Conservation (phyloP, 768 basidiomycete genomes). For the Boletus subcaerulescens region DNA sequence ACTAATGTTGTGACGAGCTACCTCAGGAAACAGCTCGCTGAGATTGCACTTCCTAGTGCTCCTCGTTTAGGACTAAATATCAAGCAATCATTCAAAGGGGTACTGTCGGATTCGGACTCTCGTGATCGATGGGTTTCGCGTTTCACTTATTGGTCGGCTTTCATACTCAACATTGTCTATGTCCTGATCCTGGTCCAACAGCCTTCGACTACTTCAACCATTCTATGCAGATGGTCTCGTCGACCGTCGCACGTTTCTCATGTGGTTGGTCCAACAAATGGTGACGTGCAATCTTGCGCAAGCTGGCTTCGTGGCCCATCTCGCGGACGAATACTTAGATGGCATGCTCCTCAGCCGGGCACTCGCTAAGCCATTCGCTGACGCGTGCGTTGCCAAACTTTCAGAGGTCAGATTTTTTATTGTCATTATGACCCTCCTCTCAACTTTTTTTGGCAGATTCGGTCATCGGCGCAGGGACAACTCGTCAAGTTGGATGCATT, state of each 20-base stretch:
- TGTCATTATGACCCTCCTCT: not conserved
- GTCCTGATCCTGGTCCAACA: conserved; percentile 27
- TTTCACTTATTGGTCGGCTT: conserved; percentile 69
- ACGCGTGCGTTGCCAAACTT: conserved; percentile 66
- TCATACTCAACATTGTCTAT: not conserved
- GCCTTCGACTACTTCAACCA: conserved; percentile 66
- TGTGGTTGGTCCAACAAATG: conserved; percentile 80
- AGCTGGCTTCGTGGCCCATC: no score
- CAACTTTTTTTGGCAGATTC: conserved; percentile 44
- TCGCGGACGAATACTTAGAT: conserved; percentile 74
- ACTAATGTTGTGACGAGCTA: conserved; percentile 77
- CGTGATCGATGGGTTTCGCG: conserved; percentile 76
- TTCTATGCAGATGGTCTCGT: conserved; percentile 82
- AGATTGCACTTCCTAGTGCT: conserved; percentile 77
- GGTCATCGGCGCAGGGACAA: conserved; percentile 50
- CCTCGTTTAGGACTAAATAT: conserved; percentile 75
- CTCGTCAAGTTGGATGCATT: conserved; percentile 52
- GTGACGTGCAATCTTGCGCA: conserved; percentile 72
- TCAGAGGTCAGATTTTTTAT: conserved; percentile 48
- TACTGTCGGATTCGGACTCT: conserved; percentile 66
- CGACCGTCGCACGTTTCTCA: conserved; percentile 71
- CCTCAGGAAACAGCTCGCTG: conserved; percentile 76
- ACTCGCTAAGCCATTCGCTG: conserved; percentile 63
- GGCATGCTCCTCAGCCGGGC: conserved; percentile 67
- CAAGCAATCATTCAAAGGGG: conserved; percentile 81